Evolutionary conservation across 805 yeast species (phyloP), one percentile per base, ranked within the genome.

Genomic region (Yarrowia sp.): DNA sequence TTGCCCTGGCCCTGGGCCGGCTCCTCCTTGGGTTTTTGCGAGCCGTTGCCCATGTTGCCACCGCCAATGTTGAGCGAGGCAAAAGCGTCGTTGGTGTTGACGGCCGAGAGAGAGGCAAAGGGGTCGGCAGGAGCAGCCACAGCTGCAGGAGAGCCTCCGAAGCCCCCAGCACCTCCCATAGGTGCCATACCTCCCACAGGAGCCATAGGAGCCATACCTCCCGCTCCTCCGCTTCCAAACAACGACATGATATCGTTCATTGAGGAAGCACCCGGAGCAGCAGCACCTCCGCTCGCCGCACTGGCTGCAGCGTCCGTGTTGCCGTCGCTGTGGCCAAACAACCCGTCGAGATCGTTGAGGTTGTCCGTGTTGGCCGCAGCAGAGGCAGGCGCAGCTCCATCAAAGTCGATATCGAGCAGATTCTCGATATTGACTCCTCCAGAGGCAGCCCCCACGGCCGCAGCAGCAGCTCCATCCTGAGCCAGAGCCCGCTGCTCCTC

Each of bases 371-470:
- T 42, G 36, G 70, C 47, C 1, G 61, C 65, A 10, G 68, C 68
- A 11, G 68, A 42, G 8, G 70, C 68, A 22, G 69, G 65, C 0
- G 68, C 67, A 13, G 72, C 78, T 17, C 78, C 83, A 53, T 85
- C 90, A 67, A 86, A 90, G 71, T 88, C 97, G 68, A 93, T 86
- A 74, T 93, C 97, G 61, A 93, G 83, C 69, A 95, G 79, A 70
- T 90, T 90, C 70, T 91, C 97, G 51, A 88, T 86, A 70, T 86
- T 86, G 53, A 83, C 83, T 65, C 80, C 81, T 22, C 74, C 73
- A 33, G 63, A 61, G 8, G 69, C 51, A 8, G 69, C 66, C 31
- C 73, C 74, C 9, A 55, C 61, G 11, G 47, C 61, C 11, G 72
- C 72, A 35, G 73, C 69, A 63, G 76, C 68, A 53, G 85, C 84